phyloP scores from a whole-genome alignment of 768 basidiomycete genomes.

The Tephrocybe rancida region DNA sequence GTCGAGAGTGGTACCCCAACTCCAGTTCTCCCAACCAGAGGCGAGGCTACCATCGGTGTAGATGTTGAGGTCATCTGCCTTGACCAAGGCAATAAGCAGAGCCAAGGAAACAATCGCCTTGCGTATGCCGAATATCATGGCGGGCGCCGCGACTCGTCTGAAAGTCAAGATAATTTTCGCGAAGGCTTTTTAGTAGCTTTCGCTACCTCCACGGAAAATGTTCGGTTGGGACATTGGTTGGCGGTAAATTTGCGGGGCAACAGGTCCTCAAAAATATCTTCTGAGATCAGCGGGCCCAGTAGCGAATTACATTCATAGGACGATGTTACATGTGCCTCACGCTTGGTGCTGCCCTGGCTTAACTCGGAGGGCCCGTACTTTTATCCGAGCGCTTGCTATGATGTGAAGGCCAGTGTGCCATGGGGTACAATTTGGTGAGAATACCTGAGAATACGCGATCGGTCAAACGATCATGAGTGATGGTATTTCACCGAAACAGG shows the following conservation, averaged over 20 bases:
- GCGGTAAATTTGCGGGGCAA: conserved; percentile 17
- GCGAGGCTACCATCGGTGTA: conserved; percentile 45
- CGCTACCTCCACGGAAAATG: conserved; percentile 13
- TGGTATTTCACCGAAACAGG: not conserved
- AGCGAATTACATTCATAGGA: not conserved
- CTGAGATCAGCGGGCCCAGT: not conserved
- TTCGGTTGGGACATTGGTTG: conserved; percentile 7
- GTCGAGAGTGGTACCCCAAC: conserved; percentile 46
- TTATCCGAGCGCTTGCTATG: not conserved
- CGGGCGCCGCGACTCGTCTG: not conserved
- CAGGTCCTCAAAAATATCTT: not conserved
- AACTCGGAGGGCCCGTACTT: not conserved
- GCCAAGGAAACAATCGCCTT: conserved; percentile 18
- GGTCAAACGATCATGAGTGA: not conserved
- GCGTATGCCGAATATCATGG: conserved; percentile 6
- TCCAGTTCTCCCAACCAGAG: conserved; percentile 54
- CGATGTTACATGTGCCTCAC: conserved; percentile 1
- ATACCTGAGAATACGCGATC: not conserved
- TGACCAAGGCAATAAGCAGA: conserved; percentile 20
- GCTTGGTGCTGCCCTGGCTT: not conserved
- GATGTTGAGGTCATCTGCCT: conserved; percentile 37
- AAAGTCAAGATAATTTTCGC: too few species aligned
- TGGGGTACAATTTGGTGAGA: conserved; percentile 2
- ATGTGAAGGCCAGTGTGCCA: not conserved
- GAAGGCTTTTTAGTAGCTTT: conserved; percentile 9